Base-by-base conservation (phyloP, 1,284 basidiomycete species). In the Paramarasmius palmivorus region DNA sequence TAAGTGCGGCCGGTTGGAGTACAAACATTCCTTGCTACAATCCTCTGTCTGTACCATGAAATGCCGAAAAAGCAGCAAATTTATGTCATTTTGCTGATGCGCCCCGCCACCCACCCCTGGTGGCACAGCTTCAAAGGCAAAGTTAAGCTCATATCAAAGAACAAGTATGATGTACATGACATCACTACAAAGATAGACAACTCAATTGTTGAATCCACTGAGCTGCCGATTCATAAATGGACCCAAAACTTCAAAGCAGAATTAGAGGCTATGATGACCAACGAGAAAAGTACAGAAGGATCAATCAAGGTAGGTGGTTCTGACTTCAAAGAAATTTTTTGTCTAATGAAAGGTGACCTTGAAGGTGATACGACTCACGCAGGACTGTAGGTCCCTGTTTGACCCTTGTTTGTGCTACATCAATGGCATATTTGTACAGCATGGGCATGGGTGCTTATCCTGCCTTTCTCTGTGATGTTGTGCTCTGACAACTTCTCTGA, bases 221-320 rank as follows among this genome's bases (percentile, higher is more conserved):
- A 99, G 73, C 73, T 99, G 54, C 97, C 97, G 1, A 89, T 99
- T 60, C 90, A 96, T 62, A 89, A 85, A 63, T 99, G 97, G 97
- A 99, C 96, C 0, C 86, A 92, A 67, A 81, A 77, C 50, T 99
- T 92, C 79, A 99, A 99, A 75, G 85, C 88, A 36, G 89, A 93
- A 66, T 77, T 99, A 36, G 96, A 99, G 70, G 75, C 70, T 3
- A 86, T 91, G 86, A 81, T 79, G 49, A 57, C 75, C 49, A 81
- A 82, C 14, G 83, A 88, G 57, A 96, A 96, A 69, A 81, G 83
- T 2, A 83, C 81, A 15, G 64, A 63, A 12, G 82, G 84, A 8
- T 63, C 74, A 5, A 75, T 90, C 67, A 90, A 90, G 78, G 89
- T 84, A 54, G 46, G 66, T 64, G 9, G 9, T 20, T 25, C 23